phyloP scores from a whole-genome alignment of 345 rosid species.

The Salix brachista region DNA sequence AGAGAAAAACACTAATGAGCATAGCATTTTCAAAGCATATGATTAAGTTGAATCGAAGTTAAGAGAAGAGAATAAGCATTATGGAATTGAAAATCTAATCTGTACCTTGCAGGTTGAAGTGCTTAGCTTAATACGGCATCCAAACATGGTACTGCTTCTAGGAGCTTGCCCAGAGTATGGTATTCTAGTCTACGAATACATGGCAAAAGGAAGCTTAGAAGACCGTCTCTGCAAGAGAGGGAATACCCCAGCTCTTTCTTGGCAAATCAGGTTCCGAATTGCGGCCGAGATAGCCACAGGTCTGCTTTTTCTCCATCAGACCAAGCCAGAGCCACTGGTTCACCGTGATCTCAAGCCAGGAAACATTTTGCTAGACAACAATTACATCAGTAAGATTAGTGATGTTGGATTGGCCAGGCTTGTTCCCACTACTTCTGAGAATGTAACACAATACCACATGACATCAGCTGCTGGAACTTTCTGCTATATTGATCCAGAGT shows the following conservation, averaged over 20 bases:
- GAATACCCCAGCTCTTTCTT: conserved; percentile 59
- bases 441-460: conserved; percentile 59
- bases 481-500: conserved; percentile 91
- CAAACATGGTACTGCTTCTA: conserved; percentile 88
- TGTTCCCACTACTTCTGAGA: conserved; percentile 78
- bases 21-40: too few relatives aligned
- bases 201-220: conserved; percentile 89
- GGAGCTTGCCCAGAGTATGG: conserved; percentile 98
- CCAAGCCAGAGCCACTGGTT: conserved; percentile 89
- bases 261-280: conserved; percentile 82
- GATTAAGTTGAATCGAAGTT: too few relatives aligned
- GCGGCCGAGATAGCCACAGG: conserved; percentile 83
- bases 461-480: conserved; percentile 86
- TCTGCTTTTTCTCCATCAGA: conserved; percentile 88
- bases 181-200: conserved; percentile 75
- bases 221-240: conserved; percentile 56
- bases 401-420: conserved; percentile 88
- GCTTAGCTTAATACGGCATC: conserved; percentile 89
- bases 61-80: too few relatives aligned
- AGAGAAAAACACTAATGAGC: too few relatives aligned
- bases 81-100: too few relatives aligned
- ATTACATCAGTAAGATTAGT: conserved; percentile 75
- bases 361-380: conserved; percentile 76
- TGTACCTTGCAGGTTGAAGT: conserved; percentile 58
- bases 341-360: conserved; percentile 95